Base-by-base conservation (phyloP, 1,139 yeast genomes). In the Pichia sp. region DNA sequence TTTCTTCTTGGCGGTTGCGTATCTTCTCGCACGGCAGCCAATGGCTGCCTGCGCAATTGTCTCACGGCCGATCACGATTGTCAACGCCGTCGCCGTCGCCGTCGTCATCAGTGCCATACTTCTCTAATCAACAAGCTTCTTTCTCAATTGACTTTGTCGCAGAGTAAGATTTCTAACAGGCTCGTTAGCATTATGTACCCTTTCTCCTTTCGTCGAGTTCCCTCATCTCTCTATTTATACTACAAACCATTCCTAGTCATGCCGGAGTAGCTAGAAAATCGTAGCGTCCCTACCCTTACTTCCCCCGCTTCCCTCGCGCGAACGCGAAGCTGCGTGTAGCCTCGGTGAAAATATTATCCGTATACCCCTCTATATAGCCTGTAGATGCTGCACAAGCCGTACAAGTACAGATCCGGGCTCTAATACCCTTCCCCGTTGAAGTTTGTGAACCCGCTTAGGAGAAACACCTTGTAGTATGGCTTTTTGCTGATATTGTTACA, bases 381-480 rank as follows among this genome's bases (percentile, higher is more conserved):
- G 26, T 23, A 23, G 26, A 23, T 23, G 26, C 36, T 32, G n/a
- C 41, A 36, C 41, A 36, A 7, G 41, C 16, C 16, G 16, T 15
- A 6, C 16, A n/a, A 23, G 26, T 23, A 26, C 7, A 23, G 26
- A 23, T 23, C 26, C 26, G 16, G 13, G 16, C 41, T 13, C 41
- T 36, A 68, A 67, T 54, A 80, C 0, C 87, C 87, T 57, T 82
- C 88, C 10, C 90, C 90, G 59, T 86, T 85, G 67, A 85, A 86
- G n/a, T 90, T 90, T 16, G 82, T 76, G 64, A 86, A 86, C 0
- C 90, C 89, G n/a, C 85, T 74, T 50, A 86, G 69, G 53, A 85
- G 64, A 65, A 85, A 85, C 48, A 82, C 73, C 63, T 81, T 83
- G 63, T 79, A 82, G 65, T 84, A 85, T 8, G 77, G 75, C 64